Percentiles rank a stretch among this genome's conserved stretches.
Evolutionary conservation across 2,329 filamentous ascomycete genomes (phyloP).

Genomic region (Pezicula radicicola): DNA sequence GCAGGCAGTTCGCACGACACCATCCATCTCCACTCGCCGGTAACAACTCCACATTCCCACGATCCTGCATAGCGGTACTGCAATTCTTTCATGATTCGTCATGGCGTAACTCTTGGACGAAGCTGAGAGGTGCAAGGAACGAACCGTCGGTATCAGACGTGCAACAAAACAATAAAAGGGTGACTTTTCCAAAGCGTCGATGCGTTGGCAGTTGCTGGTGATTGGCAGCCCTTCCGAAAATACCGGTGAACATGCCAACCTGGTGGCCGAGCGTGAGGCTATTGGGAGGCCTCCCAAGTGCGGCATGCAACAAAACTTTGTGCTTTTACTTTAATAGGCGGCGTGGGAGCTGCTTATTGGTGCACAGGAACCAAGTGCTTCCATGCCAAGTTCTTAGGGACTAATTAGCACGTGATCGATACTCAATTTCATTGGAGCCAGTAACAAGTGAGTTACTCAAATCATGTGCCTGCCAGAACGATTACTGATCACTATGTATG

Average conservation of each 20-base stretch:
- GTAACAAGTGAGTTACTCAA: too few species aligned
- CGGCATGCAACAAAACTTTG: not conserved
- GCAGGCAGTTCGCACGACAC: too few species aligned
- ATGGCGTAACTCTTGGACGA: not conserved
- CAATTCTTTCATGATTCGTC: not conserved
- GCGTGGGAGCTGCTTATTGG: too few species aligned
- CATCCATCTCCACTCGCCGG: not conserved
- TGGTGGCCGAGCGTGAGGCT: not conserved
- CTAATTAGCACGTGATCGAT: too few species aligned
- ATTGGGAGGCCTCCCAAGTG: conserved; percentile 1
- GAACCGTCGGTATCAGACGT: not conserved
- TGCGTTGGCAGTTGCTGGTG: not conserved
- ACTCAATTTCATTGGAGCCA: too few species aligned
- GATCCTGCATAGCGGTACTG: not conserved
- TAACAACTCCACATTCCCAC: not conserved
- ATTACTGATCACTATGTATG: too few species aligned
- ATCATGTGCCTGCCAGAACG: too few species aligned
- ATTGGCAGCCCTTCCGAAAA: not conserved
- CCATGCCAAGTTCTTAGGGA: too few species aligned
- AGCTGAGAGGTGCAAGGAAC: not conserved
- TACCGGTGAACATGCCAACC: not conserved
- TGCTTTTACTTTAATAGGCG: too few species aligned
- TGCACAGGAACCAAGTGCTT: too few species aligned
- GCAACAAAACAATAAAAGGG: not conserved
- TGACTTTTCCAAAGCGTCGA: not conserved